Evolutionary conservation across 2,329 filamentous ascomycete species (phyloP), one percentile per base, ranked within the genome.

Genomic region (Fusarium foetens): DNA sequence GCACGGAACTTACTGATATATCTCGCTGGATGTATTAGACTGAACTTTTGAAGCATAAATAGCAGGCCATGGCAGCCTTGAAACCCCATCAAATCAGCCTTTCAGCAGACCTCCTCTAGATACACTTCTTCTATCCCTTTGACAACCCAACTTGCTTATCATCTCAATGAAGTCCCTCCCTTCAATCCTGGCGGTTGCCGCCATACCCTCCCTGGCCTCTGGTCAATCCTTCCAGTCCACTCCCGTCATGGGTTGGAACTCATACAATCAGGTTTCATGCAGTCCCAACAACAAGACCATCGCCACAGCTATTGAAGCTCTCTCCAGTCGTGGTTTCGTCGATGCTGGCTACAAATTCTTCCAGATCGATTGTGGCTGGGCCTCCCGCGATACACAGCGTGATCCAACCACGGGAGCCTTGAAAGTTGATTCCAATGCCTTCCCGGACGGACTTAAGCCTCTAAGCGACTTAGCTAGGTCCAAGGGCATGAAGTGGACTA

Each of bases 401-500:
- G 53, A 46, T 31, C 7, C 39, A 17, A 46, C 14, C 19, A 57
- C 53, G 12, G 53, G 53, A 21, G 23, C 23, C 21, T 4, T 57
- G n/a, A 46, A 57, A 9, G 25, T 57, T 57, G 53, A 57, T 17
- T 17, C 29, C 8, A n/a, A 8, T 35, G 29, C 29, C 23, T 57
- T 57, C 9, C 39, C 53, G 6, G 41, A 57, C 10, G 53, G 39
- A 2, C 29, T 57, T 4, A 57, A 57, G 17, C 53, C 39, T 16
- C 25, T 57, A 12, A 46, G 53, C 5, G 29, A 57, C 39, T 46
- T 46, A 23, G 39, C 53, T 17, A 57, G 53, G 5, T 57, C 53
- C n/a, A 57, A 46, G 25, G 53, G 53, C 23, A 57, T 57, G 39
- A 57, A 57, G 7, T 57, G 53, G 53, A 57, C 53, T 3, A 57